Evolutionary conservation across 1,139 yeast genomes (phyloP).

Genomic region (Scheffersomyces cryptocercus): DNA sequence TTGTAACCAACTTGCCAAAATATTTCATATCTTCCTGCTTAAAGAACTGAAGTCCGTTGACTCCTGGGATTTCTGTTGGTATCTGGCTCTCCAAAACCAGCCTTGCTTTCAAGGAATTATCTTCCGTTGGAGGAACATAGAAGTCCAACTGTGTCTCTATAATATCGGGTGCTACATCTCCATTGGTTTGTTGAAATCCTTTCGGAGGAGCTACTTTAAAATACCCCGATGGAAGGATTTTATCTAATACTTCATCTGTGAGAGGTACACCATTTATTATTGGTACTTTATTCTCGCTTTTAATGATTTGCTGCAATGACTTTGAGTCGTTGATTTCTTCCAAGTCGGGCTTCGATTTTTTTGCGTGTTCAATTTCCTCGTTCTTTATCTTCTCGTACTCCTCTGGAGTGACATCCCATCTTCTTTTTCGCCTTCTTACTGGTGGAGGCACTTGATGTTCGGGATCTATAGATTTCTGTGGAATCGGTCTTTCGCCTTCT

Average conservation of each 20-base stretch:
- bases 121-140: constrained; percentile 24
- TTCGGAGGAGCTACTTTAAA: constrained; percentile 48
- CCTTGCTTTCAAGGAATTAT: constrained; percentile 15
- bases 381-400: constrained; percentile 20
- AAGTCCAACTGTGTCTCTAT: constrained; percentile 24
- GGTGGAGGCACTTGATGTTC: constrained; percentile 19
- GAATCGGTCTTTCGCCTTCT: constrained; percentile 16
- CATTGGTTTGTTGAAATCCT: constrained; percentile 39
- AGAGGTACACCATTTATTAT: constrained; percentile 47
- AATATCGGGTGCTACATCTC: constrained; percentile 30
- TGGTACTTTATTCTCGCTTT: constrained; percentile 32
- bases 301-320: constrained; percentile 3
- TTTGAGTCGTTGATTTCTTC: neutral
- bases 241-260: constrained; percentile 51
- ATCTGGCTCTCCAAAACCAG: constrained; percentile 28
- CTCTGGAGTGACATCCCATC: constrained; percentile 42
- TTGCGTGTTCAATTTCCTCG: constrained; percentile 12
- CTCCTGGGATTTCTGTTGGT: constrained; percentile 63
- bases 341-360: constrained; percentile 16
- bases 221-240: constrained; percentile 58
- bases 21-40: constrained; percentile 72
- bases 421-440: constrained; percentile 10
- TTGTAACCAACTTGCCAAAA: constrained; percentile 61
- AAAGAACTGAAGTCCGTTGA: constrained; percentile 57
- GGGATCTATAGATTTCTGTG: constrained; percentile 28